Percentiles rank a stretch among this genome's conserved stretches.
These are phyloP conservation scores for Cyathus striatus DNA, from an alignment of 768 basidiomycete species.

Conservation along the genomic window DNA sequence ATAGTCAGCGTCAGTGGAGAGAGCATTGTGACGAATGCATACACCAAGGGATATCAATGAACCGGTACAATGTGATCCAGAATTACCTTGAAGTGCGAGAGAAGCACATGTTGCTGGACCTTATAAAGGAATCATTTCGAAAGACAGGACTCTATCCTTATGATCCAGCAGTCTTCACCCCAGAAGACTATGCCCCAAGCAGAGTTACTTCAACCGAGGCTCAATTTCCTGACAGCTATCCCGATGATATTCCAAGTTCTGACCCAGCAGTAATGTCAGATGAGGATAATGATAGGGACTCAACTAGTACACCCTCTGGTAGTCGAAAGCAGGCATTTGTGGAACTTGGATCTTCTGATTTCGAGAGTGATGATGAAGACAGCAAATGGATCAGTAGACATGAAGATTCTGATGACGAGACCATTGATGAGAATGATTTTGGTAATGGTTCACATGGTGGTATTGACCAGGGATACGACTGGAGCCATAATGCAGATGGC, in stretches of 20 bases:
- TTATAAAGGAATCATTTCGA: constrained; percentile 14
- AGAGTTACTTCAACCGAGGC: constrained; percentile 8
- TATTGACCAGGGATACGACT: no score
- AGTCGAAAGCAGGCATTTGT: no score
- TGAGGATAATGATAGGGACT: no score
- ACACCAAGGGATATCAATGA: constrained; percentile 1
- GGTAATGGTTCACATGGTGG: no score
- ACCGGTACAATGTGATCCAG: constrained; percentile 11
- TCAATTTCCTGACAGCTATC: constrained; percentile 12
- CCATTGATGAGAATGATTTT: no score
- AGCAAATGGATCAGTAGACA: no score
- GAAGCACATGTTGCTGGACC: constrained; percentile 6
- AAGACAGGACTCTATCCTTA: constrained; percentile 19
- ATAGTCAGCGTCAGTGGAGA: constrained; percentile 20
- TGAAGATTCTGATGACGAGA: no score
- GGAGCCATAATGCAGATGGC: no score
- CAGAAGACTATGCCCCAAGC: constrained; percentile 18
- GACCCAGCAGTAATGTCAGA: no score
- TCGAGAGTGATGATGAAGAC: no score
- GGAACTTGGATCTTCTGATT: no score
- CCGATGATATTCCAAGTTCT: constrained; percentile 2
- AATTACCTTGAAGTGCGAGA: constrained; percentile 14
- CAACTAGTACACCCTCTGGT: no score
- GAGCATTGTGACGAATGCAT: constrained; percentile 10
- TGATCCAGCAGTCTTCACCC: constrained; percentile 17